Evolutionary conservation across 2,329 filamentous ascomycete species (phyloP), one percentile per base, ranked within the genome.

Genomic region (Aschersonia sp.): DNA sequence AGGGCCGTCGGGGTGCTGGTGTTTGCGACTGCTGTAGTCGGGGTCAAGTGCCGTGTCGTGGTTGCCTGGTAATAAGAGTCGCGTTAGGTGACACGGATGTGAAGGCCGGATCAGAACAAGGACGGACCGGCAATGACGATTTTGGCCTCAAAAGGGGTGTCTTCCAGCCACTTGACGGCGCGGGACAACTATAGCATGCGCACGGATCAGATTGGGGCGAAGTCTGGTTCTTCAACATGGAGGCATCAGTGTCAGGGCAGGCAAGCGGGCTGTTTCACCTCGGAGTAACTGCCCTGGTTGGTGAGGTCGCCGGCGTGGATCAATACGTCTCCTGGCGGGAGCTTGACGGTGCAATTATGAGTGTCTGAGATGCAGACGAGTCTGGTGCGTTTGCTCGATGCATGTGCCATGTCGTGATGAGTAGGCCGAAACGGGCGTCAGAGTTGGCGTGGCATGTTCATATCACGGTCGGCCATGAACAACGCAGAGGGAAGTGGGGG

Each of bases 321-420:
- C 35, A 89, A 69, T 6, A 89, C 76, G 59, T 89, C 83, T 41
- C 84, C 85, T 29, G 72, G 72, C 0, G 85, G 84, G 1, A 88
- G 71, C 55, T 77, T 81, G 54, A 76, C 69, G 2, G 71, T 71
- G 54, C 69, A 72, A 59, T 85, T 85, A 63, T 89, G 84, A 2
- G 84, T 89, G 63, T 89, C 85, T 4, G 84, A 85, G 48, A 89
- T 73, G 64, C 83, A 87, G 47, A 89, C 82, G 49, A 89, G 74
- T 51, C 84, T 75, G 5, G 82, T 80, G 52, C 73, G 66, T 47
- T 71, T 63, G 10, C 52, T 28, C 41, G 6, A n/a, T 7, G 4
- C 4, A 6, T 12, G 6, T 6, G 35, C 6, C 12, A 38, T 12
- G 35, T 6, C 12, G 35, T 38, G 35, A 38, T 12, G 35, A 38